Conservation (phyloP, 331 rosid species). For the Prunus yedoensis region DNA sequence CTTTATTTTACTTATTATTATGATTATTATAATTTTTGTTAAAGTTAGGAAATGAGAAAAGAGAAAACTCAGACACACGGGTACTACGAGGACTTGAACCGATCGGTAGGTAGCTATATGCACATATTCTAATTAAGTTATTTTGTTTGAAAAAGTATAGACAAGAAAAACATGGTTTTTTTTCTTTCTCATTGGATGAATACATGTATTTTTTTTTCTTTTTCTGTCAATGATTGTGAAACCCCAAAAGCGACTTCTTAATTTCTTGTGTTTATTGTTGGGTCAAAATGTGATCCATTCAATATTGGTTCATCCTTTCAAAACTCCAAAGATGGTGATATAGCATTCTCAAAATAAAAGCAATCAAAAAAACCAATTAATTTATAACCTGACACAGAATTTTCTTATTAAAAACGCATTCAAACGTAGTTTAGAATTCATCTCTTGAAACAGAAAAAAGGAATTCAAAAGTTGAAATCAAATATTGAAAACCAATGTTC, state of each 20-base stretch:
- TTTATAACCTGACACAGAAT: constrained; percentile 7
- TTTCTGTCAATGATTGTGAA: neutral
- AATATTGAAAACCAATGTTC: neutral
- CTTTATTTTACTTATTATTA: too few relatives aligned
- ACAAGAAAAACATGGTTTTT: too few relatives aligned
- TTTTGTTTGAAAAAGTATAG: too few relatives aligned
- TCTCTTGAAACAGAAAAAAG: neutral
- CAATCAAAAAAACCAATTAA: neutral
- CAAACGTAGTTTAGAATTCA: neutral
- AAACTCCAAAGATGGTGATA: constrained; percentile 13
- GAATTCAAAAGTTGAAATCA: neutral
- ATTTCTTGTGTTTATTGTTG: neutral
- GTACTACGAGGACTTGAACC: accelerated
- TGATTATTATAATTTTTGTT: neutral
- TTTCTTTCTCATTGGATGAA: too few relatives aligned
- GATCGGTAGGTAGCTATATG: too few relatives aligned
- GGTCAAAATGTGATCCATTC: neutral
- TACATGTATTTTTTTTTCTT: neutral
- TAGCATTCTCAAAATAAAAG: constrained; percentile 9
- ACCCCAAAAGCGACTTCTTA: neutral
- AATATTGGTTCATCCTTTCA: neutral
- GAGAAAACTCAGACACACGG: too few relatives aligned
- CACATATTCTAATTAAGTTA: too few relatives aligned
- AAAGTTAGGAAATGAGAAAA: accelerated
- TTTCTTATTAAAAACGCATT: neutral